A percentile compares a stretch with the other conserved stretches of the same genome.
phyloP scores from a whole-genome alignment of 768 basidiomycete genomes.

The Rhizopogon roseolus region DNA sequence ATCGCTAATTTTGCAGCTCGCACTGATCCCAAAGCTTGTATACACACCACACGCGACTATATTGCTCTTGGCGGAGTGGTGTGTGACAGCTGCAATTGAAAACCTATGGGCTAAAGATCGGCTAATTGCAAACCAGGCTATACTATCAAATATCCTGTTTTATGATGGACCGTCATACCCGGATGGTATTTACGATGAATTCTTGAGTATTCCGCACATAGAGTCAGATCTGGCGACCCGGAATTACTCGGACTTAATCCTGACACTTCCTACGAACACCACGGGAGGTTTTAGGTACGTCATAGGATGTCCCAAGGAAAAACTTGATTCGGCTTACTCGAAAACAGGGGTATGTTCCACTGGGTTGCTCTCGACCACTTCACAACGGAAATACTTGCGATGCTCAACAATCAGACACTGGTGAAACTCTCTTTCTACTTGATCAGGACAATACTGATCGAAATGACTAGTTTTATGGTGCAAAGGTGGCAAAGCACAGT shows the following conservation, averaged over 20 bases:
- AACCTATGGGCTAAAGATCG: background rate
- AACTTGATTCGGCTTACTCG: background rate
- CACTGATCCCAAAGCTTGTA: slow-evolving; percentile 20
- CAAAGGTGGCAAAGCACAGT: slow-evolving; percentile 5
- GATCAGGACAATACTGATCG: background rate
- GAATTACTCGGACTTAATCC: slow-evolving; percentile 19
- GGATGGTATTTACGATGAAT: slow-evolving; percentile 20
- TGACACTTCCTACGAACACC: slow-evolving; percentile 13
- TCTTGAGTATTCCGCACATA: slow-evolving; percentile 18
- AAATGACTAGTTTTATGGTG: background rate
- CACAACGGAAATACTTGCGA: background rate
- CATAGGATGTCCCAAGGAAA: background rate
- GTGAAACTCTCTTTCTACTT: background rate
- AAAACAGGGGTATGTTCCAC: background rate
- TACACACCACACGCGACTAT: slow-evolving; percentile 35
- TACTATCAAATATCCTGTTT: slow-evolving; percentile 39
- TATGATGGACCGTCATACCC: slow-evolving; percentile 45
- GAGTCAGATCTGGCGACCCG: slow-evolving; percentile 11
- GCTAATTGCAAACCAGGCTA: slow-evolving; percentile 7
- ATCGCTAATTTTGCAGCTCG: slow-evolving; percentile 20
- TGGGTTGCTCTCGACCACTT: background rate
- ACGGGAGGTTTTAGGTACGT: background rate
- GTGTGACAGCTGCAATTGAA: background rate
- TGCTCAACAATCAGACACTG: background rate
- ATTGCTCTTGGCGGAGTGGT: slow-evolving; percentile 31